Conservation (phyloP, 495 filamentous ascomycete genomes). For the Daldinia loculata region DNA sequence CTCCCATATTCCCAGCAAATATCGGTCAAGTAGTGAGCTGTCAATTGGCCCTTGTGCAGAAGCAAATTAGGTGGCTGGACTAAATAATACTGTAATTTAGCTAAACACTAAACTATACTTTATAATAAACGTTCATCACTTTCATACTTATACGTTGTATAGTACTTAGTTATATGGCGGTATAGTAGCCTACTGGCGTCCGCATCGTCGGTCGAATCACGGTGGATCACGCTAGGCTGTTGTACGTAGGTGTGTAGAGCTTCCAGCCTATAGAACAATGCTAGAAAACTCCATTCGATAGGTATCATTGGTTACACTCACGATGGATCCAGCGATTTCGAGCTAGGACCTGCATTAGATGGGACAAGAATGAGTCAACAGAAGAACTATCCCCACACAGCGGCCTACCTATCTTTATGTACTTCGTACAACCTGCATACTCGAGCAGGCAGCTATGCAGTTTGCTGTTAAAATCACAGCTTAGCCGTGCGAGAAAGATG, state of each 20-base stretch:
- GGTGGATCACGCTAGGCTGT: slow-evolving; percentile 20
- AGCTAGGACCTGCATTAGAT: slow-evolving; percentile 40
- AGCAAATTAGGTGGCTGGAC: slow-evolving; percentile 35
- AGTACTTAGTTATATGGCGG: neutral
- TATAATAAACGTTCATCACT: neutral
- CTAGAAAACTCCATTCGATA: neutral
- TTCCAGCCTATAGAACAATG: slow-evolving; percentile 7
- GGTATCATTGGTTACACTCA: neutral
- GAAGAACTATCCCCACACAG: slow-evolving; percentile 30
- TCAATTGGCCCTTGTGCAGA: slow-evolving; percentile 38
- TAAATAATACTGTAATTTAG: too few species aligned
- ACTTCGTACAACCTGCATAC: slow-evolving; percentile 1
- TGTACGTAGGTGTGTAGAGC: neutral
- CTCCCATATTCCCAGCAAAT: slow-evolving; percentile 23
- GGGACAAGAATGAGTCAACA: slow-evolving; percentile 39
- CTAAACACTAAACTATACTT: too few species aligned
- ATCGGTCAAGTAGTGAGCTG: slow-evolving; percentile 19
- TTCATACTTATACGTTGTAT: neutral
- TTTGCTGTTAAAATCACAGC: neutral
- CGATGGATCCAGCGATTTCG: slow-evolving; percentile 10
- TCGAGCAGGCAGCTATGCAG: neutral
- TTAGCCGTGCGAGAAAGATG: neutral
- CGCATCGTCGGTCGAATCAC: slow-evolving; percentile 4
- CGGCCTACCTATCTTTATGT: neutral
- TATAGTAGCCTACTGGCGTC: neutral